Evolutionary conservation across 2,329 filamentous ascomycete genomes (phyloP).

Genomic region (Penicillium sp.): DNA sequence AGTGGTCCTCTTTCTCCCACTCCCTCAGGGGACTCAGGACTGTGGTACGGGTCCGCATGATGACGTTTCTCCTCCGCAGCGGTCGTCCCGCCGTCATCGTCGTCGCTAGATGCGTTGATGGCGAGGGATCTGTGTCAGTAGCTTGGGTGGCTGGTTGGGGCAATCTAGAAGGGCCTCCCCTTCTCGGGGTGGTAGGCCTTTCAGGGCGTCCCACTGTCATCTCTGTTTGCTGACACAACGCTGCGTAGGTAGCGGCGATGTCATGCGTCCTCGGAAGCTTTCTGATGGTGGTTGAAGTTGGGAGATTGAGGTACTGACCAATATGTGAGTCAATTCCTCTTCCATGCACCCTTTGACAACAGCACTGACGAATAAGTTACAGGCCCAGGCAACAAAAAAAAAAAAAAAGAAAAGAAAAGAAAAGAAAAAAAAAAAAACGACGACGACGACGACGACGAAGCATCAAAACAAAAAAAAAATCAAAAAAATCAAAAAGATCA

Average conservation of each 20-base stretch:
- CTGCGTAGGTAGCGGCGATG: background rate
- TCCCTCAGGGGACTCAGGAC: background rate
- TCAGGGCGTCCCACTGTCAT: background rate
- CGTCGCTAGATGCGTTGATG: constrained; percentile 1
- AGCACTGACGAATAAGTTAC: background rate
- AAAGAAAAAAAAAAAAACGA: no score
- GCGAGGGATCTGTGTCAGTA: background rate
- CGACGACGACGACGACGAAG: no score
- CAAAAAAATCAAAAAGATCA: background rate
- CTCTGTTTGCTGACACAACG: background rate
- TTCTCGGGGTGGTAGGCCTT: constrained; percentile 3
- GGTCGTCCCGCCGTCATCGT: background rate
- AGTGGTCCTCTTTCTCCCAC: constrained; percentile 1
- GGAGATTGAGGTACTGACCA: constrained; percentile 7
- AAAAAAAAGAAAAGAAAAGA: background rate
- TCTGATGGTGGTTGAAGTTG: background rate
- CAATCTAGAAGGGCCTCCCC: background rate
- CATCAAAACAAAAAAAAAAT: no score
- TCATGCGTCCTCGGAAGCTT: constrained; percentile 1
- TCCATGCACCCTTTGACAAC: background rate
- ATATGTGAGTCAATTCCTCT: background rate
- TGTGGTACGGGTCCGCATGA: background rate
- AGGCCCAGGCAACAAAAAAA: background rate
- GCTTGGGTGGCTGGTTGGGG: background rate
- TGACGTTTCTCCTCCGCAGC: background rate